Base-by-base conservation (phyloP, 2,329 filamentous ascomycete genomes). In the Beauveria sp. region DNA sequence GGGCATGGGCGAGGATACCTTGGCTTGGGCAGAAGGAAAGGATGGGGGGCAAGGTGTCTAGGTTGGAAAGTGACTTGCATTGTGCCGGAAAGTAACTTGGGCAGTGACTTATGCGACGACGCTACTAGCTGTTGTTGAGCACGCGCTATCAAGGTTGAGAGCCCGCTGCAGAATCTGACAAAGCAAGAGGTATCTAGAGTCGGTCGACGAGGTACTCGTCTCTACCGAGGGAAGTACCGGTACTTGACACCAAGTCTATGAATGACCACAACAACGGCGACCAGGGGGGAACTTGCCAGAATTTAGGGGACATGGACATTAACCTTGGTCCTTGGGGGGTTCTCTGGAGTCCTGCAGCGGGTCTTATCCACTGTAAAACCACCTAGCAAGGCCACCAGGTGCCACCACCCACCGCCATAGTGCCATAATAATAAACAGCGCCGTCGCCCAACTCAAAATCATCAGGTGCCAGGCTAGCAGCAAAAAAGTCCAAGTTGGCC, bases 1-100 rank as follows among this genome's bases (percentile, higher is more conserved):
- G 59, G 59, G 43, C 59, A 69, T 61, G 66, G 66, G 62, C 63
- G 65, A 66, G 54, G 59, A 56, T 50, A 56, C 59, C 58, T 53
- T 60, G 58, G 31, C 16, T 38, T 40, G 48, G 28, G 26, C 38
- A 18, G 18, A 14, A 43, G 49, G 40, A 26, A 31, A 16, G 28
- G 49, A 22, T n/a, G 56, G 16, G 34, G 28, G 22, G 16, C 24
- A 20, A 34, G 10, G 16, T 51, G 18, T 51, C 49, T n/a, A 34
- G 49, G 49, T 28, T 24, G 12, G 34, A 49, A 52, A 31, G 43
- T 49, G 28, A 54, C 49, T 48, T 54, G 48, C 18, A 18, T 5
- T 1, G 1, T 49, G 45, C 18, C 28, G 5, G 34, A 42, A 28
- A 58, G 55, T 28, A 45, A 58, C 55, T 42, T 58, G 52, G 12